A percentile compares a stretch with the other conserved stretches of the same genome.
These are phyloP conservation scores for Byssoonygena ceratinophila DNA, from an alignment of 2,329 filamentous ascomycete species.

Conservation along the genomic window DNA sequence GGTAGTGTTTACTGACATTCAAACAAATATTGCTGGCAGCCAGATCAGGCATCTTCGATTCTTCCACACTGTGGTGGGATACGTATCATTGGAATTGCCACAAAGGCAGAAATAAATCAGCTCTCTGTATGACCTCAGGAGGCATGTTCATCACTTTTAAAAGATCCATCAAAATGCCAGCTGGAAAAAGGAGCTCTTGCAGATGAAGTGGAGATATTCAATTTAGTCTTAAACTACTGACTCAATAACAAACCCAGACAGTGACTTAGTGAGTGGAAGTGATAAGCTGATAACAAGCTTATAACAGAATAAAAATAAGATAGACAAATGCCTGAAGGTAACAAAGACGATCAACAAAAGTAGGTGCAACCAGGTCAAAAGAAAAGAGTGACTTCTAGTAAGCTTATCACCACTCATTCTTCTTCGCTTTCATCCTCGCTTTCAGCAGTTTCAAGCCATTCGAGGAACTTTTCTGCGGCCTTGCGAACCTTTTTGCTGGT, in stretches of 20 bases:
- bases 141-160: too few relatives aligned
- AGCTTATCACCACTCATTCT: slow-evolving; percentile 37
- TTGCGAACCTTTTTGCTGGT: slow-evolving; percentile 94
- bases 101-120: too few relatives aligned
- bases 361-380: too few relatives aligned
- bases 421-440: slow-evolving; percentile 57
- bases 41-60: too few relatives aligned
- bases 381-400: too few relatives aligned
- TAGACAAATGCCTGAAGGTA: background rate
- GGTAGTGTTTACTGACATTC: too few relatives aligned
- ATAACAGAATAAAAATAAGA: background rate
- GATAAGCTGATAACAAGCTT: background rate
- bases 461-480: slow-evolving; percentile 84
- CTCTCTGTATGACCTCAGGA: too few relatives aligned
- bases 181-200: too few relatives aligned
- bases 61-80: too few relatives aligned
- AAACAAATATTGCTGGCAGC: too few relatives aligned
- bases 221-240: background rate
- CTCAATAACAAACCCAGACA: background rate
- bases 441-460: slow-evolving; percentile 83
- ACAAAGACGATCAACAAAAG: background rate
- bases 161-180: too few relatives aligned
- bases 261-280: background rate
- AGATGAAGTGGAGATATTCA: background rate
- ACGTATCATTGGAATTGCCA: too few relatives aligned